Base-by-base conservation (phyloP, 2,329 filamentous ascomycete species). In the Fusarium gaditjirri region DNA sequence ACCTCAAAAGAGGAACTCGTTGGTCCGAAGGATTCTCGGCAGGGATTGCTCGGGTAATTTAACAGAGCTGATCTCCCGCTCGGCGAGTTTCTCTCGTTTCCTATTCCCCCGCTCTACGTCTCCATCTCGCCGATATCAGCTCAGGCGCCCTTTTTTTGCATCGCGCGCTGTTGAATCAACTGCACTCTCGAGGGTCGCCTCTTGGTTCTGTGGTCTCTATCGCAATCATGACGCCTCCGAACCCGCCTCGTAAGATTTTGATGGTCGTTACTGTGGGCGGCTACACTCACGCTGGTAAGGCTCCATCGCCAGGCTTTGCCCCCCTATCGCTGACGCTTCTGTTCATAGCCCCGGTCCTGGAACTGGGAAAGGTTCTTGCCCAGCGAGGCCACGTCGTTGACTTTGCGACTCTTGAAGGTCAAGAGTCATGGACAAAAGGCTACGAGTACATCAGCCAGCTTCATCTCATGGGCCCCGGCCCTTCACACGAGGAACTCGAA, bases 361-460 rank as follows among this genome's bases (percentile, higher is more conserved):
- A 59, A 13, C 16, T 59, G 9, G 56, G 56, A 33, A 50, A 41
- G 43, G 43, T 59, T 1, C 56, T 59, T 17, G 43, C 56, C 16
- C 56, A 41, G 6, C 16, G 80, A 41, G 79, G 80, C 8, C 78
- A 81, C 53, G 70, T 38, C 7, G 68, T 83, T 46, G 77, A 80
- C 12, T 82, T 83, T 35, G 80, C 80, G 14, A 83, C 81, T 4
- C 76, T 80, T 38, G 61, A 78, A 4, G 78, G 78, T 7, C 80
- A 82, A 65, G 79, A 80, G 47, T 50, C 64, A 52, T 82, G 80
- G 80, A 72, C 73, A n/a, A 65, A 78, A 7, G 70, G 64, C 13
- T 78, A 79, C 39, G 66, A 71, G 21, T 80, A 80, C 71, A 44
- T 81, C 57, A 69, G 69, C 29, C 65, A 71, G 42, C 49, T 81